These are phyloP conservation scores for Fusarium proliferatum DNA, from an alignment of 2,329 filamentous ascomycete genomes.

Conservation along the genomic window DNA sequence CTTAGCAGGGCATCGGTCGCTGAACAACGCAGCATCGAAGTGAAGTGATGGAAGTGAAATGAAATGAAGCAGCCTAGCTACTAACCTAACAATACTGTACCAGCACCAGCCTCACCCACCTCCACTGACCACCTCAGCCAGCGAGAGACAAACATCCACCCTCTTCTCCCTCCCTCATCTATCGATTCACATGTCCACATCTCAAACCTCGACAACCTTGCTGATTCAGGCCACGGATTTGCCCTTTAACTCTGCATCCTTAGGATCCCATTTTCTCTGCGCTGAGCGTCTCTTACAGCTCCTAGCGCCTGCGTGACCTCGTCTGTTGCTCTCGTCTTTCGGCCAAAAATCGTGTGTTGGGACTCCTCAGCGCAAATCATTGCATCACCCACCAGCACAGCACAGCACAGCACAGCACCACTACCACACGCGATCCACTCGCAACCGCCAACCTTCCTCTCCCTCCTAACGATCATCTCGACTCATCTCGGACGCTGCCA, in stretches of 20 bases:
- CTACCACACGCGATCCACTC: constrained; percentile 46
- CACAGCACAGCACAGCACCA: constrained; percentile 12
- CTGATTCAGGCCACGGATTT: constrained; percentile 36
- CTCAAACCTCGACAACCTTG: constrained; percentile 26
- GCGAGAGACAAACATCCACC: constrained; percentile 28
- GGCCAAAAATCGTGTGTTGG: constrained; percentile 47
- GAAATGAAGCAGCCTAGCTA: background rate
- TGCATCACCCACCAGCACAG: constrained; percentile 45
- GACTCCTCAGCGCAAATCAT: constrained; percentile 49
- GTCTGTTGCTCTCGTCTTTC: constrained; percentile 28
- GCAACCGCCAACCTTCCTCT: constrained; percentile 40
- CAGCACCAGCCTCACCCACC: constrained; percentile 21
- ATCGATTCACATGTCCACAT: constrained; percentile 42
- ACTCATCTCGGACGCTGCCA: constrained; percentile 34
- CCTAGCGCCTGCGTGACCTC: constrained; percentile 10
- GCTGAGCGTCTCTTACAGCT: constrained; percentile 25
- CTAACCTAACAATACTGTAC: background rate
- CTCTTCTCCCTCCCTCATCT: constrained; percentile 43
- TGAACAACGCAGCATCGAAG: constrained; percentile 13
- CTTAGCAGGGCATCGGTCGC: constrained; percentile 15
- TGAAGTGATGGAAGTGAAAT: background rate
- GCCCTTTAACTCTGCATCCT: constrained; percentile 27
- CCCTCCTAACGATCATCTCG: constrained; percentile 37
- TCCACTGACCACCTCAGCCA: background rate
- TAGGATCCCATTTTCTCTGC: constrained; percentile 21